Conservation (phyloP, 208 protist species). For the Crithidia expoeki region DNA sequence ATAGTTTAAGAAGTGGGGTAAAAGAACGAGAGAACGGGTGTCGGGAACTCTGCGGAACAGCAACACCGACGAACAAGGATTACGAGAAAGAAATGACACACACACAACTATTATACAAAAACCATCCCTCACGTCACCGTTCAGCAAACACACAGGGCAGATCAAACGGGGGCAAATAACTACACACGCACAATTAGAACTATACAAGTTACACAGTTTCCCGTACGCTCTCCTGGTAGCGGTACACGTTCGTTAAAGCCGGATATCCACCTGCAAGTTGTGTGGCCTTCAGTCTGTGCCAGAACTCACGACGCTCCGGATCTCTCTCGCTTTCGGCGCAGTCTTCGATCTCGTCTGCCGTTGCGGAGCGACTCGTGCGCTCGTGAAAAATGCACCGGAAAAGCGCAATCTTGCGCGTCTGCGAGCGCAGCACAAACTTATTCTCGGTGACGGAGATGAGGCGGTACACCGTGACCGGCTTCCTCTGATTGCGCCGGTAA, state of each 20-base stretch:
- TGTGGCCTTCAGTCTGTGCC: constrained; percentile 52
- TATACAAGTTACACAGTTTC: constrained; percentile 8
- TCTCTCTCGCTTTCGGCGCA: constrained; percentile 63
- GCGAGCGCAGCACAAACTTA: constrained; percentile 53
- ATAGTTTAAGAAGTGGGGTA: no score
- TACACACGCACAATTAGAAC: neutral
- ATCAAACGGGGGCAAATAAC: no score
- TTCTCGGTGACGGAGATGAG: constrained; percentile 80
- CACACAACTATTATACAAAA: neutral
- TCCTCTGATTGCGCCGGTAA: constrained; percentile 98
- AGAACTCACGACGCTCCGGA: constrained; percentile 54
- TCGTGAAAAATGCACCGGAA: constrained; percentile 84
- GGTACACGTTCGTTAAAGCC: constrained; percentile 59
- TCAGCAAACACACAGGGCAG: no score
- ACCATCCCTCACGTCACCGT: no score
- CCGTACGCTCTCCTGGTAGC: constrained; percentile 49
- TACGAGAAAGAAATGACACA: no score
- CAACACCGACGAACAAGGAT: no score
- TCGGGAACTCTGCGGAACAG: no score
- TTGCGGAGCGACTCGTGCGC: constrained; percentile 52
- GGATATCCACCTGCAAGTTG: constrained; percentile 47
- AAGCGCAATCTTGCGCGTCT: constrained; percentile 77
- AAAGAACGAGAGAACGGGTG: no score
- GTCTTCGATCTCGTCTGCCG: constrained; percentile 57
- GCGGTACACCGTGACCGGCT: constrained; percentile 96